Evolutionary conservation across 305 asterid genomes (phyloP).

Genomic region (Coffea humblotiana): DNA sequence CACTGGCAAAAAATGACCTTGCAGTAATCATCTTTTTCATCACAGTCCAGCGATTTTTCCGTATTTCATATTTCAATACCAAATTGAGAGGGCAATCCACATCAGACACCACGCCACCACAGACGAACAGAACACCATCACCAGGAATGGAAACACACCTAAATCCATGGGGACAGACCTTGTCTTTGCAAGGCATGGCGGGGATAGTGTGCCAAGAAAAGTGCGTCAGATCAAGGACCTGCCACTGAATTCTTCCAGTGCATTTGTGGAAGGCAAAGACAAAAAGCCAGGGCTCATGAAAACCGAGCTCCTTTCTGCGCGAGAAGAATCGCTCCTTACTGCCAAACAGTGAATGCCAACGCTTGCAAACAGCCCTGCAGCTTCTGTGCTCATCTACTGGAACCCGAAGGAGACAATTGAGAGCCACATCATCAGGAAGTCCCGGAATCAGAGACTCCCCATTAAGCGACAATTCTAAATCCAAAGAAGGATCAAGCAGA

Average conservation of each 20-base stretch:
- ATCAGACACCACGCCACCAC: conserved; percentile 81
- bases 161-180: conserved; percentile 86
- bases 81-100: conserved; percentile 81
- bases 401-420: conserved; percentile 80
- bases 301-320: conserved; percentile 72
- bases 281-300: conserved; percentile 85
- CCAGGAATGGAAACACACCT: conserved; percentile 79
- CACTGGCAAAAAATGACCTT: conserved; percentile 83
- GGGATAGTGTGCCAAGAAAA: conserved; percentile 85
- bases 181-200: conserved; percentile 91
- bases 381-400: conserved; percentile 58
- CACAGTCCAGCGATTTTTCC: conserved; percentile 79
- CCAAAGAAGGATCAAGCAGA: conserved; percentile 52
- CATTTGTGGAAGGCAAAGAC: conserved; percentile 84
- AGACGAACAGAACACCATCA: conserved; percentile 72
- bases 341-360: conserved; percentile 78
- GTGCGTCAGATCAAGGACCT: conserved; percentile 67
- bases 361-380: conserved; percentile 61
- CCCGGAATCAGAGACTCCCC: conserved; percentile 83
- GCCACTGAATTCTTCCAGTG: conserved; percentile 87
- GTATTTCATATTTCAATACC: conserved; percentile 76
- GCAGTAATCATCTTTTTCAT: conserved; percentile 88
- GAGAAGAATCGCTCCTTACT: conserved; percentile 72
- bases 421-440: conserved; percentile 88
- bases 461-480: conserved; percentile 40